Conservation (phyloP, 805 yeast species). For the Blastobotrys chiropterorum region DNA sequence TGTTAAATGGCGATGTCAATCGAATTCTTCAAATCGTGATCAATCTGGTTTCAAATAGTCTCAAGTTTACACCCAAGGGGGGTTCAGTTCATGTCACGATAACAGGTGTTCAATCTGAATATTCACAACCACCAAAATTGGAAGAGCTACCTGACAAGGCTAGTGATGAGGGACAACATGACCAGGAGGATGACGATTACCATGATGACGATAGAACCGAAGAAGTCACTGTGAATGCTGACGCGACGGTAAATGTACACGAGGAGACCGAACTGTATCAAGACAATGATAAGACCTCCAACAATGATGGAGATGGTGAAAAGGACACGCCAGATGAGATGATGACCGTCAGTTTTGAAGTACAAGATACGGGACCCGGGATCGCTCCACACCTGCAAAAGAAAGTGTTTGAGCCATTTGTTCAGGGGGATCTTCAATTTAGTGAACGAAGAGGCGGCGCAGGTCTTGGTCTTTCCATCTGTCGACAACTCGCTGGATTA, state of each 20-base stretch:
- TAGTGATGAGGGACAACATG: neutral
- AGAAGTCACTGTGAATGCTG: too few species aligned
- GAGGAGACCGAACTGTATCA: too few species aligned
- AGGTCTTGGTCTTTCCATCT: slow-evolving; percentile 84
- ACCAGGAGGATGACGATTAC: too few species aligned
- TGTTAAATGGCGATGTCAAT: slow-evolving; percentile 78
- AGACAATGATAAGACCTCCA: neutral
- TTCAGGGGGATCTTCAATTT: slow-evolving; percentile 92
- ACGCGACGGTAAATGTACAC: too few species aligned
- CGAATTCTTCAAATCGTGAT: slow-evolving; percentile 83
- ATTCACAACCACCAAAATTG: neutral
- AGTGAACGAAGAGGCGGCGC: slow-evolving; percentile 92
- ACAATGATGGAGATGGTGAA: neutral
- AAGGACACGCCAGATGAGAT: neutral
- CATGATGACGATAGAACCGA: too few species aligned
- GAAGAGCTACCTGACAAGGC: neutral
- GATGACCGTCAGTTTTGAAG: slow-evolving; percentile 41
- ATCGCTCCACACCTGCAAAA: slow-evolving; percentile 74
- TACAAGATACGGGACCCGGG: slow-evolving; percentile 89
- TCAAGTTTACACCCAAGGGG: slow-evolving; percentile 78
- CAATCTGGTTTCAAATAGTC: slow-evolving; percentile 83
- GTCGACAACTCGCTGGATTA: slow-evolving; percentile 80
- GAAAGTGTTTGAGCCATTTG: slow-evolving; percentile 88
- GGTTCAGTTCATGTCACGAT: slow-evolving; percentile 22
- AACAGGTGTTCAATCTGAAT: neutral